Base-by-base conservation (phyloP, 495 filamentous ascomycete genomes). In the Tricharina praecox region DNA sequence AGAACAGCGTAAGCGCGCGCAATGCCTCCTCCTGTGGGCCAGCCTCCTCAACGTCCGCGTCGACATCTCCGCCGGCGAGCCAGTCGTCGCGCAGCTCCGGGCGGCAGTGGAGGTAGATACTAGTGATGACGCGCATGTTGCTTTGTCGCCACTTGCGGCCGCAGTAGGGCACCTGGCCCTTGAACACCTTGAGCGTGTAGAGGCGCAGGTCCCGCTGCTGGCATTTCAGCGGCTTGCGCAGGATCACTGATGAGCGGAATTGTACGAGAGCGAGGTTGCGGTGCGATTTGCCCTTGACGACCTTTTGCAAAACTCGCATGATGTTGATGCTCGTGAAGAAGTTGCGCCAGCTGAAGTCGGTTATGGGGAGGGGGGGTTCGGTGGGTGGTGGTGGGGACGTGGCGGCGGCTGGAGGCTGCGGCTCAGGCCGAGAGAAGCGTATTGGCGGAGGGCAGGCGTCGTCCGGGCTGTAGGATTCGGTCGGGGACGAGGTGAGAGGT, bases 41-140 rank as follows among this genome's bases (percentile, higher is more conserved):
- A 7, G 84, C 82, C 56, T 94, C 85, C 55, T 95, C 90, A 0
- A 95, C 85, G 51, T 92, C 86, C 0, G 77, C 80, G 53, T 97
- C 90, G 3, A 95, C 78, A 53, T 93, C 85, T 18, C 78, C 78
- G 7, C 90, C 92, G 0, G 82, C 79, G 0, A 97, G 68, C 92
- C 92, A 97, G 59, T 95, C 92, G 53, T 97, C 90, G 2, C 92
- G 72, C 18, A 97, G 72, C 61, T 95, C 86, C 0, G 88, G 88
- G 2, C 82, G 72, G 61, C 86, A 93, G 64, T 93, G 83, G 24
- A 97, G 67, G 56, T 93, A 97, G 2, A 96, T 82, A 16, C 85
- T 87, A 0, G 90, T 97, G 61, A 97, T 97, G 53, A 96, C 87
- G 43, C 87, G 80, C 90, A 97, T 97, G 62, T 97, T 95, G 46